Conservation (phyloP, 2,329 filamentous ascomycete genomes). For the Mariannaea sp. region DNA sequence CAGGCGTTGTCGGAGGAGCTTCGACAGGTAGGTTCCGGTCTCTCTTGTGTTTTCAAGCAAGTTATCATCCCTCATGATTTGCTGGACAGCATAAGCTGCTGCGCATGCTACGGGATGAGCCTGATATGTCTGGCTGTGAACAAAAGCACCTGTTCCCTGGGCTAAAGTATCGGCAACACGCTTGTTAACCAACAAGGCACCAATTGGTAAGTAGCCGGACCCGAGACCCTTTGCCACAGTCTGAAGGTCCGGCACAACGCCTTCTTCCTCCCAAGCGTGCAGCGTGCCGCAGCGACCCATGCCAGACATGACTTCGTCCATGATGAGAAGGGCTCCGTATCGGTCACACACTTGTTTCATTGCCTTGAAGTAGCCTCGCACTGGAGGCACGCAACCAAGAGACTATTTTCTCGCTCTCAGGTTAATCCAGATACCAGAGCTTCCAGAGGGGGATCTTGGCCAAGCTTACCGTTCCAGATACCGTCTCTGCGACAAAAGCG, state of each 20-base stretch:
- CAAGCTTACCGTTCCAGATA: conserved; percentile 27
- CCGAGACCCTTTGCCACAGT: conserved; percentile 69
- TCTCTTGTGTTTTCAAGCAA: conserved; percentile 22
- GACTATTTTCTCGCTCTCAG: conserved; percentile 21
- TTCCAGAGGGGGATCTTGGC: fast-evolving
- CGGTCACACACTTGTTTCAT: conserved; percentile 58
- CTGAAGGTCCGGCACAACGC: conserved; percentile 63
- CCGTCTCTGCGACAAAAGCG: conserved; percentile 29
- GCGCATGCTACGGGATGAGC: conserved; percentile 47
- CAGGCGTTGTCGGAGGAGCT: conserved; percentile 17
- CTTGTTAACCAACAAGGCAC: conserved; percentile 15
- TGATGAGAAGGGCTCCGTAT: conserved; percentile 58
- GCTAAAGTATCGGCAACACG: conserved; percentile 20
- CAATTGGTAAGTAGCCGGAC: conserved; percentile 26
- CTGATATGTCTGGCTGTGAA: conserved; percentile 62
- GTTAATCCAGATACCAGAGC: conserved; percentile 25
- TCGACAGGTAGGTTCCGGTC: neutral
- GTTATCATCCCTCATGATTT: conserved; percentile 22
- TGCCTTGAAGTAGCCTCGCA: conserved; percentile 56
- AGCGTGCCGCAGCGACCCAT: conserved; percentile 65
- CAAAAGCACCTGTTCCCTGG: conserved; percentile 45
- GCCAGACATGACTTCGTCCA: conserved; percentile 72
- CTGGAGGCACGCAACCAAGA: conserved; percentile 22
- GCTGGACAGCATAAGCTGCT: conserved; percentile 46
- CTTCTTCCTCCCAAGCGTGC: conserved; percentile 68